Percentiles rank a stretch among this genome's conserved stretches.
phyloP scores from a whole-genome alignment of 2,329 filamentous ascomycete genomes.

The Lecanicillium sp. region DNA sequence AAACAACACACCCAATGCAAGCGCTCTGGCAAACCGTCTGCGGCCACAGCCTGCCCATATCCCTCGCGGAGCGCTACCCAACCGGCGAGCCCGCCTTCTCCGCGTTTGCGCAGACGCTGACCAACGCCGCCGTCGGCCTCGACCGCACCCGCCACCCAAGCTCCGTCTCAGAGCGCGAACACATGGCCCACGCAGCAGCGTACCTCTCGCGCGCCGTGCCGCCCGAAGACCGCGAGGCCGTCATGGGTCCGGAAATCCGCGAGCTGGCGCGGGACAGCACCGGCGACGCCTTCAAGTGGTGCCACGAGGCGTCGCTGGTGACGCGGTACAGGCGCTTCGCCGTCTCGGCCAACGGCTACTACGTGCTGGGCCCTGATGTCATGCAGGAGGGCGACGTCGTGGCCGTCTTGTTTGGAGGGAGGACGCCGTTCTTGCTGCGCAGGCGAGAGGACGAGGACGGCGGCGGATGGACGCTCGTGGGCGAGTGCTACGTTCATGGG shows the following conservation, averaged over 20 bases:
- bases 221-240: slow-evolving; percentile 8
- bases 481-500: slow-evolving; percentile 30
- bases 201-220: slow-evolving; percentile 19
- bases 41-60: slow-evolving; percentile 14
- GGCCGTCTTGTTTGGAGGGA: slow-evolving; percentile 24
- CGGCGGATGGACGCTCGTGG: slow-evolving; percentile 20
- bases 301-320: slow-evolving; percentile 25
- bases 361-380: slow-evolving; percentile 23
- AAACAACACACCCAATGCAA: slow-evolving; percentile 17
- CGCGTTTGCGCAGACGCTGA: slow-evolving; percentile 25
- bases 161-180: slow-evolving; percentile 16
- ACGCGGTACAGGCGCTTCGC: slow-evolving; percentile 25
- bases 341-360: slow-evolving; percentile 22
- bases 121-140: slow-evolving; percentile 22
- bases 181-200: slow-evolving; percentile 23
- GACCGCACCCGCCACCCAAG: slow-evolving; percentile 19
- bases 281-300: slow-evolving; percentile 26
- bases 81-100: slow-evolving; percentile 21
- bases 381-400: slow-evolving; percentile 22
- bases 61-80: slow-evolving; percentile 17
- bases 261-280: slow-evolving; percentile 13
- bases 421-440: slow-evolving; percentile 23
- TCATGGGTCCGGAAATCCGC: slow-evolving; percentile 15
- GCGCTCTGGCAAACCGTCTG: slow-evolving; percentile 21
- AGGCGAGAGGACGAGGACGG: slow-evolving; percentile 1